Evolutionary conservation across 140 eudicot genomes (phyloP), one percentile per base, ranked within the genome.

Genomic region (Bidens hawaiensis): DNA sequence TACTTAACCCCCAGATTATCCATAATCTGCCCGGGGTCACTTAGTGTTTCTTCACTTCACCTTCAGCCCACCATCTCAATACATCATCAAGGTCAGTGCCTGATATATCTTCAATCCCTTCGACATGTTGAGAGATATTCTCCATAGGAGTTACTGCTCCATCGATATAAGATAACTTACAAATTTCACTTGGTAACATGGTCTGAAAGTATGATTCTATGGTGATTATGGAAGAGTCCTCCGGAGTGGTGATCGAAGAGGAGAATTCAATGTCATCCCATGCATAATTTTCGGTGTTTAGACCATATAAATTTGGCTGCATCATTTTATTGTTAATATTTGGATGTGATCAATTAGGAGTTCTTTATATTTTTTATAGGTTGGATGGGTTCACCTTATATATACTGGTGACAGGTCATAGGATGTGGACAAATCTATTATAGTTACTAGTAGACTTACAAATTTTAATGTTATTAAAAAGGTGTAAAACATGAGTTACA

Each of bases 21-120:
- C n/a, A n/a, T n/a, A n/a, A n/a, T n/a, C n/a, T n/a, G n/a, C n/a
- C n/a, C n/a, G n/a, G n/a, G n/a, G n/a, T n/a, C n/a, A n/a, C n/a
- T n/a, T n/a, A n/a, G n/a, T n/a, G n/a, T n/a, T n/a, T n/a, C n/a
- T n/a, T n/a, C n/a, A n/a, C n/a, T n/a, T n/a, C n/a, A 45, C 55
- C 43, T 68, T 65, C 84, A 50, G 24, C 69, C 51, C 80, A 70
- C 86, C 81, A 74, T 57, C 61, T 54, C 61, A 58, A 71, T 25
- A 71, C 21, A 2, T 82, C 79, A 9, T 67, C 78, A 40, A 74
- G 40, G 41, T 54, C 38, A 43, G 22, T 27, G 50, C 61, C 60
- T 22, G 76, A 60, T 48, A 67, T 19, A 18, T 38, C 67, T 60
- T 54, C 80, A 21, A 72, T 24, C 28, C 50, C 78, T 65, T 66